Base-by-base conservation (phyloP, 2,329 filamentous ascomycete species). In the Emergomyces africanus region DNA sequence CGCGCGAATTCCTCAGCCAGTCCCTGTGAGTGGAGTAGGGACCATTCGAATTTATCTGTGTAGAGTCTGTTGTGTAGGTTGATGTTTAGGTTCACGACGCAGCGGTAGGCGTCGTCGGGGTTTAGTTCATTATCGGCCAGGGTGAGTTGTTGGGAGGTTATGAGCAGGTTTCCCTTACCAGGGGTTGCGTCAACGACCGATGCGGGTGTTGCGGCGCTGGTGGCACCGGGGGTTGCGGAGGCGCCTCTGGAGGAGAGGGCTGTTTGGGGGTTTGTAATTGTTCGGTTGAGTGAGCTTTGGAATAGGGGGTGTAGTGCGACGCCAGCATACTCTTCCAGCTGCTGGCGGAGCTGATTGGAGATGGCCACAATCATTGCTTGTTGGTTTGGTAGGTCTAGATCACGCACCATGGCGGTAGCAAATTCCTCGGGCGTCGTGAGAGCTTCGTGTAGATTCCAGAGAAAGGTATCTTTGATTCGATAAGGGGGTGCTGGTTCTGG, bases 11-110 rank as follows among this genome's bases (percentile, higher is more conserved):
- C 84, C 72, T 99, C 92, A 0, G 94, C 90, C 48, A 92, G 90
- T 25, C 92, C 92, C 1, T 90, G 88, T 2, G 91, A 90, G 68
- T 97, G 91, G 20, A 96, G 79, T 23, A 99, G 78, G 5, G 92
- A 97, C 92, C 92, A 97, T 71, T 97, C 92, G 64, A 99, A 97
- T 69, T 91, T 96, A 78, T 99, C 94, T 3, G 89, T 95, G 73
- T 96, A 97, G 14, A 97, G 81, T 66, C 88, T 86, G 59, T 95
- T 95, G 57, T 90, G 86, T 25, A 97, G 81, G 69, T 96, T 96
- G 68, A 99, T 88, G 70, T 88, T 96, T 50, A 99, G 78, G 50
- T 84, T 89, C 65, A 99, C 86, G 66, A 97, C 87, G 71, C 94
- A 97, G 54, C 94, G 85, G 73, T 97, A 96, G 2, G 89, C 91